Evolutionary conservation across 208 protist species (phyloP).

Genomic region (Acanthamoeba rhysodes): DNA sequence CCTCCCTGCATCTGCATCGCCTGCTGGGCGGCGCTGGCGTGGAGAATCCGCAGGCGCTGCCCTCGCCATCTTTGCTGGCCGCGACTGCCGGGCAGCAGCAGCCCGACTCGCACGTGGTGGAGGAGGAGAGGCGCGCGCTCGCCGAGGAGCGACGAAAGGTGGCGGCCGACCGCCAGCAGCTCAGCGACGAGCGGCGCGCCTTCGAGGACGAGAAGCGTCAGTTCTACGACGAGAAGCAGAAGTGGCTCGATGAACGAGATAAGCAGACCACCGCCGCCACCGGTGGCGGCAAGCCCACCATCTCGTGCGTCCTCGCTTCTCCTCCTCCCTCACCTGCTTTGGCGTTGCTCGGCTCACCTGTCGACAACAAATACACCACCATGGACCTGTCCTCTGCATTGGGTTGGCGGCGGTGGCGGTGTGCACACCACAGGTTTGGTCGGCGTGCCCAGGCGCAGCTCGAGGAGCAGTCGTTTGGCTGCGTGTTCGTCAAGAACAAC

Average conservation of each 20-base stretch:
- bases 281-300: neutral
- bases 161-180: conserved; percentile 29
- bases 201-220: conserved; percentile 39
- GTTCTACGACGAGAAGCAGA: conserved; percentile 59
- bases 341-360: neutral
- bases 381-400: neutral
- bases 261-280: neutral
- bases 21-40: neutral
- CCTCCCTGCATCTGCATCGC: neutral
- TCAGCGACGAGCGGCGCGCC: conserved; percentile 8
- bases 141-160: conserved; percentile 37
- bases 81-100: neutral
- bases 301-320: too few species aligned
- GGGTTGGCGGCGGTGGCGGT: too few species aligned
- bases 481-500: conserved; percentile 50
- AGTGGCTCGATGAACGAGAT: conserved; percentile 5
- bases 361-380: neutral
- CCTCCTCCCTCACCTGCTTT: too few species aligned
- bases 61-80: neutral
- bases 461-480: conserved; percentile 50
- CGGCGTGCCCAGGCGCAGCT: neutral
- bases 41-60: neutral
- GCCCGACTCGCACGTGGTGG: neutral
- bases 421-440: conserved; percentile 9
- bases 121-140: neutral